These are phyloP conservation scores for Venturia asperata DNA, from an alignment of 2,329 filamentous ascomycete genomes.

Conservation along the genomic window DNA sequence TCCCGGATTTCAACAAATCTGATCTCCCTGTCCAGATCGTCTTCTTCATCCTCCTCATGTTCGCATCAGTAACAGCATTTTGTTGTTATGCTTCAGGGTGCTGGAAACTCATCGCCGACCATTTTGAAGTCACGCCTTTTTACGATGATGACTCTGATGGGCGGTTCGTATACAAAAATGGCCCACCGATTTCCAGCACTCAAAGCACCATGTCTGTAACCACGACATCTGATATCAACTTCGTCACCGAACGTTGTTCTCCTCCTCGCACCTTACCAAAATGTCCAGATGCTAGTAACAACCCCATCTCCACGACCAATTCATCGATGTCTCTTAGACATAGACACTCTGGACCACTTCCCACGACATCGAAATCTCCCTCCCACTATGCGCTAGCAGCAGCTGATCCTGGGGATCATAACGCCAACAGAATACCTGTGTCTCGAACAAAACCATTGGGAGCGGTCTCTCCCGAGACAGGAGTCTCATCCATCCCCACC, in stretches of 20 bases:
- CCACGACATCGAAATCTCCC: not conserved
- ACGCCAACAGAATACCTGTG: not conserved
- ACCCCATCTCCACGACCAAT: not conserved
- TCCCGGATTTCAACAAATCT: not conserved
- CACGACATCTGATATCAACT: not conserved
- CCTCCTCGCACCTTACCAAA: not conserved
- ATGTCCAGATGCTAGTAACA: not conserved
- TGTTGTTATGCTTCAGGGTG: not conserved
- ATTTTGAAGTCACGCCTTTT: not conserved
- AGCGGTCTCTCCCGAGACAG: not conserved
- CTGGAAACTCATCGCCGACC: not conserved
- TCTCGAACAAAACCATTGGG: not conserved
- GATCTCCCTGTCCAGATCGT: not conserved
- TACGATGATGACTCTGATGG: not conserved
- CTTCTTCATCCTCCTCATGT: not conserved
- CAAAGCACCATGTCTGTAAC: too few relatives aligned
- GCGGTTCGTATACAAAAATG: not conserved
- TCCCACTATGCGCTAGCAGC: not conserved
- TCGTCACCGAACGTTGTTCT: not conserved
- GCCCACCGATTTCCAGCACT: not conserved
- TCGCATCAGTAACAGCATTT: not conserved
- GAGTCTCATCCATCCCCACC: too few relatives aligned
- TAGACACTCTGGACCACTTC: not conserved
- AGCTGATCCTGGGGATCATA: not conserved
- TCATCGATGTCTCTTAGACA: not conserved